Evolutionary conservation across 2,329 filamentous ascomycete genomes (phyloP), one percentile per base, ranked within the genome.

Genomic region (Phyllosticta citrichinensis): DNA sequence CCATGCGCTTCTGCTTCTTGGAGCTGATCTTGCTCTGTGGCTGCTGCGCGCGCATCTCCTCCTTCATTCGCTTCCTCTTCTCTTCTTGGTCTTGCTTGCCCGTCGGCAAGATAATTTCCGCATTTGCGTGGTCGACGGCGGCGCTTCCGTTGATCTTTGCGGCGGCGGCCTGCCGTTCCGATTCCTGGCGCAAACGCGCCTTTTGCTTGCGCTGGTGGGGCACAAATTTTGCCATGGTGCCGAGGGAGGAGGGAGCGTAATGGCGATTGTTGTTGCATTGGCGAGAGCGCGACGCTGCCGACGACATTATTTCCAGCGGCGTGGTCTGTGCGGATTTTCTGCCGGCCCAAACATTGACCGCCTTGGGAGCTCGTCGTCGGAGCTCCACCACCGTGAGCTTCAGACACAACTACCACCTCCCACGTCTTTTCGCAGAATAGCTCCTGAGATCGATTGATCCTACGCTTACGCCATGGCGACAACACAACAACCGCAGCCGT

Each of bases 1-100:
- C 84, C 64, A 88, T 69, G 59, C 85, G 77, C 75, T 87, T 87
- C 66, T 83, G 79, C 73, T 88, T 88, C 73, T 87, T 87, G 20
- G 77, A 74, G 1, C 81, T 83, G 62, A 86, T 79, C 65, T 82
- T 82, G 3, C 79, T 75, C 55, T 80, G 76, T 35, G 80, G 77
- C 54, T 80, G 76, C 40, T 80, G 77, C 63, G 75, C 75, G 63
- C 76, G 76, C 62, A 86, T 66, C 66, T 85, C 80, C 53, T 80
- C 79, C 64, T 78, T 78, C 62, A 87, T 68, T 61, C 76, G 75
- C 55, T 74, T 72, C 65, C 80, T 80, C 66, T 77, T 78, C 61
- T 78, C 79, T 62, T 83, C 80, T 66, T 78, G 79, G 68, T 83
- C 81, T 51, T 73, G 70, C 68, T 82, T 79, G 56, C 79, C 77